Base-by-base conservation (phyloP, 306 rosid species). In the Spatholobus suberectus region DNA sequence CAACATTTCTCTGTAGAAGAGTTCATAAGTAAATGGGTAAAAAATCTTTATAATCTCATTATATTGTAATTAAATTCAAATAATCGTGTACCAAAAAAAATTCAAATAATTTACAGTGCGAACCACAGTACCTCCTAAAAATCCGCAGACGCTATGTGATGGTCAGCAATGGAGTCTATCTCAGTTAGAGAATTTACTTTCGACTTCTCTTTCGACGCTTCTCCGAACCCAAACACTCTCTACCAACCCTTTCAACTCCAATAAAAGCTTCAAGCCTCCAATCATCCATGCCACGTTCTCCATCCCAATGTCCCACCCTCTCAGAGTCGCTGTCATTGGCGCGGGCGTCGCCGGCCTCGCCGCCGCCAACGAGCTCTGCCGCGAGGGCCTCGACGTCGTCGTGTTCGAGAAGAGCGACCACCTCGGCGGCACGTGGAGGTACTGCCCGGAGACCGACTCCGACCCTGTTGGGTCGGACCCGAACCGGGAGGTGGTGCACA, bases 281-380 rank as follows among this genome's bases (percentile, higher is more conserved):
- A 26, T 6, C 38, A 8, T 0, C 5, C 24, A 38, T 67, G 73
- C 18, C 11, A 2, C n/a, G 0, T 38, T 67, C 73, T 20, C 73
- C 34, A 68, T 20, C 5, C 10, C 52, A 9, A 69, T 79, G 70
- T 2, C 32, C 0, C 61, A 11, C 3, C 11, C 78, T 0, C 4
- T 46, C n/a, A 24, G 47, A 14, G 67, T 69, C 2, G 82, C 86
- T 11, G 57, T 83, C 24, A 34, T 83, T 44, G 86, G 86, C 24
- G 82, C 86, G 0, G 86, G 86, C 0, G 55, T 76, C 6, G 59
- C 82, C 2, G 86, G 86, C 37, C 86, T 83, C 23, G 41, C 21
- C 26, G 67, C 73, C 2, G 78, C 82, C 23, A 73, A 82, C 0
- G 78, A 77, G 67, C 86, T 83, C 52, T 67, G 10, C 13, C 43